These are phyloP conservation scores for Blastocystis sp. DNA, from an alignment of 352 stramenopile genomes.

Conservation along the genomic window DNA sequence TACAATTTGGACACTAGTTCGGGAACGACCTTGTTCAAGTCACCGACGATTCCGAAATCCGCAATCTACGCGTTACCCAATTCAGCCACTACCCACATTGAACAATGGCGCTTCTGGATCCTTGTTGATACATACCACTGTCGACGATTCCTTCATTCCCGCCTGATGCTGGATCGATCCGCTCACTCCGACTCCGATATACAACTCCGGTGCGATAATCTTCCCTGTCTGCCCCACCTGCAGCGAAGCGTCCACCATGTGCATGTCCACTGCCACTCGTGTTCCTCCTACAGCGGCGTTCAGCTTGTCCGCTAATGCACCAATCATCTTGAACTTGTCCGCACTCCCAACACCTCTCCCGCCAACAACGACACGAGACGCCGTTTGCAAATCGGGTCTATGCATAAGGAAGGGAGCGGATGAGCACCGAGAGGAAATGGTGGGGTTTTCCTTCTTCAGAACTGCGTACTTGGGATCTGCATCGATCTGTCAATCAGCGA, in stretches of 20 bases:
- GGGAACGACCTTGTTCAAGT: slow-evolving; percentile 93
- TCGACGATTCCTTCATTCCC: slow-evolving; percentile 99
- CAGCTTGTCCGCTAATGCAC: slow-evolving; percentile 94
- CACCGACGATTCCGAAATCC: slow-evolving; percentile 95
- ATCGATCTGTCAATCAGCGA: not conserved
- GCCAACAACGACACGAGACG: slow-evolving; percentile 89
- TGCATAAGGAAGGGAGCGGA: slow-evolving; percentile 88
- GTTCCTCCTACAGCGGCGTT: slow-evolving; percentile 92
- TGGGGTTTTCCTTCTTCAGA: slow-evolving; percentile 70
- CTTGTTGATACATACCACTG: slow-evolving; percentile 99
- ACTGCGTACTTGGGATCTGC: not conserved
- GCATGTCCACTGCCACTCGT: slow-evolving; percentile 88
- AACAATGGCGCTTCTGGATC: slow-evolving; percentile 98
- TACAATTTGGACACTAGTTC: slow-evolving; percentile 95
- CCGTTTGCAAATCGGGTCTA: slow-evolving; percentile 87
- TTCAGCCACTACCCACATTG: slow-evolving; percentile 77
- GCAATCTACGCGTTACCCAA: slow-evolving; percentile 72
- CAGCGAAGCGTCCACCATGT: slow-evolving; percentile 44
- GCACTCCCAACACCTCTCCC: slow-evolving; percentile 92
- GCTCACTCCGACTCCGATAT: slow-evolving; percentile 92
- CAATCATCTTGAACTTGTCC: slow-evolving; percentile 95
- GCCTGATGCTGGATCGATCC: slow-evolving; percentile 97
- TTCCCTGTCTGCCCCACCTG: slow-evolving; percentile 99
- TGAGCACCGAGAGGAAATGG: slow-evolving; percentile 85
- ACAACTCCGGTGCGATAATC: slow-evolving; percentile 92